phyloP scores from a whole-genome alignment of 2,329 filamentous ascomycete species.

The Nemania bipapillata region DNA sequence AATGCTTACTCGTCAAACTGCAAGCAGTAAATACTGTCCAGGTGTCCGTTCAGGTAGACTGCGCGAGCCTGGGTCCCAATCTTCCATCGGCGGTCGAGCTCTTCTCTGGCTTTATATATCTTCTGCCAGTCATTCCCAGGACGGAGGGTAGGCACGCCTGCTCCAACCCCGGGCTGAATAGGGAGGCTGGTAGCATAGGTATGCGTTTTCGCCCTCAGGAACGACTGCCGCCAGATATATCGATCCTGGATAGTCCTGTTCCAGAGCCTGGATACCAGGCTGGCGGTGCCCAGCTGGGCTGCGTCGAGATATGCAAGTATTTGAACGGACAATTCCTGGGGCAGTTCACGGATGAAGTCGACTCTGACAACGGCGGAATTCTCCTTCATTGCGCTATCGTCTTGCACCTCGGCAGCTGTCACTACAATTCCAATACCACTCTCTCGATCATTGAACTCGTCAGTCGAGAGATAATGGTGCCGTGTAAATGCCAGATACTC shows the following conservation, averaged over 20 bases:
- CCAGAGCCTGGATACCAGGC: conserved; percentile 65
- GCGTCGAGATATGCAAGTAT: conserved; percentile 68
- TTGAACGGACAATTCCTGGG: conserved; percentile 68
- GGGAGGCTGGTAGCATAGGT: conserved; percentile 69
- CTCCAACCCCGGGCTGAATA: conserved; percentile 64
- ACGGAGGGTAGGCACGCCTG: conserved; percentile 65
- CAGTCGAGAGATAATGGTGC: conserved; percentile 58
- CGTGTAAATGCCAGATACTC: conserved; percentile 56
- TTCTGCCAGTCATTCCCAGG: conserved; percentile 84
- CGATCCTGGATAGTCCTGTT: conserved; percentile 60
- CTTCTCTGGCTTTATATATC: conserved; percentile 80
- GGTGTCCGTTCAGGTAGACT: conserved; percentile 91
- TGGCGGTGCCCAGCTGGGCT: conserved; percentile 60
- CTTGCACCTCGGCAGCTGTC: conserved; percentile 56
- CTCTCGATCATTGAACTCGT: conserved; percentile 68
- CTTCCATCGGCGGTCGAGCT: conserved; percentile 83
- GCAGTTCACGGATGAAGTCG: conserved; percentile 68
- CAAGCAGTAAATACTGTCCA: conserved; percentile 95
- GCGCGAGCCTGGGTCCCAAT: conserved; percentile 76
- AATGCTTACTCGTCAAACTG: conserved; percentile 90
- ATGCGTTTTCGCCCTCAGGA: conserved; percentile 68
- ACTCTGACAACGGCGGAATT: conserved; percentile 57
- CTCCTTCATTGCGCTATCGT: conserved; percentile 51
- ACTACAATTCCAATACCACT: conserved; percentile 72
- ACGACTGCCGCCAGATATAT: conserved; percentile 72